These are phyloP conservation scores for Agarophyton chilense DNA, from an alignment of 23 red algal genomes.

Conservation along the genomic window DNA sequence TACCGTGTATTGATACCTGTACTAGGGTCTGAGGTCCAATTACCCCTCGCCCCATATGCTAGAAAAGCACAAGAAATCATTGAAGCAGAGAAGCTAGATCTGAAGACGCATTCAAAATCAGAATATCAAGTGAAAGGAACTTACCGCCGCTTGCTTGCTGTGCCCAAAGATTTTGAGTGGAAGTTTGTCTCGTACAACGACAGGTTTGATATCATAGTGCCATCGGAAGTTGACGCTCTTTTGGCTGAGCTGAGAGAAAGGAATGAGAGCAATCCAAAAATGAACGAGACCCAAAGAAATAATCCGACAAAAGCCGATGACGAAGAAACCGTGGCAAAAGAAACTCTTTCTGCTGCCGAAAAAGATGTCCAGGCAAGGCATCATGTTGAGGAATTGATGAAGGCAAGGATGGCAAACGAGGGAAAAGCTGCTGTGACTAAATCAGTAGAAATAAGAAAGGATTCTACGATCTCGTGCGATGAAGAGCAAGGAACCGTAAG, in stretches of 20 bases:
- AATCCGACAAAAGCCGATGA: too few species aligned
- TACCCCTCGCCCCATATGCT: constrained; percentile 10
- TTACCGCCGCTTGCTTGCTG: constrained; percentile 69
- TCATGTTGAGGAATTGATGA: neutral
- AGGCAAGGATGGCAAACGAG: neutral
- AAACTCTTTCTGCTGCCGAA: too few species aligned
- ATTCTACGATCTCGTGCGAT: neutral
- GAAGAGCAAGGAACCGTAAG: neutral
- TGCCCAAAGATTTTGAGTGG: constrained; percentile 68
- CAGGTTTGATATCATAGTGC: constrained; percentile 23
- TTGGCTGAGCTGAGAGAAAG: neutral
- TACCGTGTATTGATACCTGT: constrained; percentile 76
- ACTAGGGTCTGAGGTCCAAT: constrained; percentile 63
- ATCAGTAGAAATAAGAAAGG: neutral
- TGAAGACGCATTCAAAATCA: constrained; percentile 9
- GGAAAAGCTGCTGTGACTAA: too few species aligned
- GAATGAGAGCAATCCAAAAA: neutral
- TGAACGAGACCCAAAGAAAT: neutral
- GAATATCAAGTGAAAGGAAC: constrained; percentile 73
- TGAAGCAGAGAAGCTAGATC: constrained; percentile 66
- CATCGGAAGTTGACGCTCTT: neutral
- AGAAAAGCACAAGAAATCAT: constrained; percentile 27
- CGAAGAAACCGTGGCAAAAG: neutral
- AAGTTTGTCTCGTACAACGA: constrained; percentile 55
- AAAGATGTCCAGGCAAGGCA: too few species aligned